Percentiles rank a stretch among this genome's conserved stretches.
Evolutionary conservation across 305 asterid species (phyloP).

Genomic region (Rubia peregrina): DNA sequence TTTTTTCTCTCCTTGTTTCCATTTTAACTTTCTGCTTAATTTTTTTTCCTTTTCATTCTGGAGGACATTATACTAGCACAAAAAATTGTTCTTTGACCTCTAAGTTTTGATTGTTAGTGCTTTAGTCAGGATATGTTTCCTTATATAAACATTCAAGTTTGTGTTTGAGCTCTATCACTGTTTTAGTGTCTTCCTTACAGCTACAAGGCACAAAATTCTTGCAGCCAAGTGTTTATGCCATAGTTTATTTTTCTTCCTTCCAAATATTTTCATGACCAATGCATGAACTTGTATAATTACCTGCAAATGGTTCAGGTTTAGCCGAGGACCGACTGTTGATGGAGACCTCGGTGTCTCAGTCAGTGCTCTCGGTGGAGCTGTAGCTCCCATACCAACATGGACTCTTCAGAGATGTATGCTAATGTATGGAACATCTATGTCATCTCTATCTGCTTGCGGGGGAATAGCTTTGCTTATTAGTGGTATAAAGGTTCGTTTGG

Average conservation of each 20-base stretch:
- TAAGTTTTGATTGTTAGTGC: background rate
- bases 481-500: conserved; percentile 80
- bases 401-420: conserved; percentile 96
- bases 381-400: conserved; percentile 99
- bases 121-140: background rate
- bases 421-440: conserved; percentile 99
- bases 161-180: background rate
- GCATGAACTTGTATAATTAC: conserved; percentile 12
- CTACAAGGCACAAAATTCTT: no score
- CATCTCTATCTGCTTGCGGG: conserved; percentile 98
- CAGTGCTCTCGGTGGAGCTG: conserved; percentile 99
- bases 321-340: conserved; percentile 97
- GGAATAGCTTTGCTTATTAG: conserved; percentile 92
- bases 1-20: background rate
- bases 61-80: background rate
- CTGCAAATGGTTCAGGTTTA: conserved; percentile 69
- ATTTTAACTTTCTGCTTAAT: background rate
- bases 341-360: conserved; percentile 93
- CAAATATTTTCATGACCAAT: no score
- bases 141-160: background rate
- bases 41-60: background rate
- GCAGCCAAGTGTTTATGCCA: no score
- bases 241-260: no score
- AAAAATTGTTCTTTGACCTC: background rate
- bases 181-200: background rate